Evolutionary conservation across 345 rosid species (phyloP).

Genomic region (Eucalyptus paniculata): DNA sequence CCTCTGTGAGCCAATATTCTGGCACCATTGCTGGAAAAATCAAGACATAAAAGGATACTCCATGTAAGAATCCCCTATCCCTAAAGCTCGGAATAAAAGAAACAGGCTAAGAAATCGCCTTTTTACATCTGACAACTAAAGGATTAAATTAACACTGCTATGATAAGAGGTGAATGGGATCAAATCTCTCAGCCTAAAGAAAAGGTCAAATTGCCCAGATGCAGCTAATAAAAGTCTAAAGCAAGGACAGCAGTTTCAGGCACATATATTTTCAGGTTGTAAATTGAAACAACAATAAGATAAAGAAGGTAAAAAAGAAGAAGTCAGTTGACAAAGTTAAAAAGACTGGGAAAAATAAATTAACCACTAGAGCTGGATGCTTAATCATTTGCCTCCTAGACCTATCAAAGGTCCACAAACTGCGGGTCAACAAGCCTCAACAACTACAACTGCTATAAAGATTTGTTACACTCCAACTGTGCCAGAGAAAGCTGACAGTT

Average conservation of each 20-base stretch:
- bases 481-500: neutral
- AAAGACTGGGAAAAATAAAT: neutral
- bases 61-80: neutral
- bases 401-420: neutral
- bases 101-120: neutral
- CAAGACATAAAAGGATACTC: neutral
- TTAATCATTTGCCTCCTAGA: neutral
- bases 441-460: neutral
- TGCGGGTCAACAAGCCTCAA: neutral
- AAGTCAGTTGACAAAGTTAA: neutral
- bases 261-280: neutral
- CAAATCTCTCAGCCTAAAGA: neutral
- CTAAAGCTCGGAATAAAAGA: neutral
- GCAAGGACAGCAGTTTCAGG: neutral
- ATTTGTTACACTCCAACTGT: neutral
- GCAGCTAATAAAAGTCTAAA: neutral
- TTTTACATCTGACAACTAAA: neutral
- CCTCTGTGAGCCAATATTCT: conserved; percentile 95
- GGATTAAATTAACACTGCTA: neutral
- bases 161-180: neutral
- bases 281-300: neutral
- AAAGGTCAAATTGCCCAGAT: neutral
- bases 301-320: neutral
- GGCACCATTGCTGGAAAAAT: conserved; percentile 69
- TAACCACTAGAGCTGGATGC: neutral